Conservation (phyloP, 2,329 filamentous ascomycete species). For the Aotearoamyces nothofagi region DNA sequence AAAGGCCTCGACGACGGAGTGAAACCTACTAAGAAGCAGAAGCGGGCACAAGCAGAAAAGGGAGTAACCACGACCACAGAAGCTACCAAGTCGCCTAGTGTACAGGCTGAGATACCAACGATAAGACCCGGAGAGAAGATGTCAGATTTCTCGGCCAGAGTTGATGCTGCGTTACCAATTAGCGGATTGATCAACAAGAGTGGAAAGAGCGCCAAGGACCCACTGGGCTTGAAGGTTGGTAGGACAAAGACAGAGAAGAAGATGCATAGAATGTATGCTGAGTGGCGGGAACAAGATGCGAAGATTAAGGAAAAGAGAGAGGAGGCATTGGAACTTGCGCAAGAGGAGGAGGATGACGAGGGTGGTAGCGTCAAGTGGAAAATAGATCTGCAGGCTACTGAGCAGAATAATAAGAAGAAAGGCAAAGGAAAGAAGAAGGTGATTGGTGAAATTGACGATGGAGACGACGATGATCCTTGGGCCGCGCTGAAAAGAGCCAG, state of each 20-base stretch:
- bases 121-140: constrained; percentile 77
- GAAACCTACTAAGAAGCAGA: constrained; percentile 19
- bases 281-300: constrained; percentile 55
- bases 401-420: constrained; percentile 19
- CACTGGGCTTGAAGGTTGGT: constrained; percentile 48
- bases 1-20: constrained; percentile 61
- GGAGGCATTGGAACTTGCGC: constrained; percentile 15
- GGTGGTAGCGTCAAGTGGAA: constrained; percentile 47
- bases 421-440: constrained; percentile 19
- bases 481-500: constrained; percentile 14
- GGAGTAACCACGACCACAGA: constrained; percentile 5
- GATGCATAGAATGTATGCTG: constrained; percentile 66
- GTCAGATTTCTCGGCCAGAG: constrained; percentile 66
- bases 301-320: constrained; percentile 23
- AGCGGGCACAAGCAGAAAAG: constrained; percentile 9
- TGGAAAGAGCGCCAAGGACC: constrained; percentile 42
- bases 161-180: constrained; percentile 72
- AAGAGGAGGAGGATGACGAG: constrained; percentile 16
- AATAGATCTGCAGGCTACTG: constrained; percentile 23
- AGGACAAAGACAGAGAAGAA: constrained; percentile 74
- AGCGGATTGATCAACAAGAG: constrained; percentile 51
- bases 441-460: constrained; percentile 26
- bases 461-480: constrained; percentile 21
- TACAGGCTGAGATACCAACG: constrained; percentile 32
- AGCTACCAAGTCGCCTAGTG: constrained; percentile 4